Base-by-base conservation (phyloP, 2,329 filamentous ascomycete species). In the Aspergillus sp. region DNA sequence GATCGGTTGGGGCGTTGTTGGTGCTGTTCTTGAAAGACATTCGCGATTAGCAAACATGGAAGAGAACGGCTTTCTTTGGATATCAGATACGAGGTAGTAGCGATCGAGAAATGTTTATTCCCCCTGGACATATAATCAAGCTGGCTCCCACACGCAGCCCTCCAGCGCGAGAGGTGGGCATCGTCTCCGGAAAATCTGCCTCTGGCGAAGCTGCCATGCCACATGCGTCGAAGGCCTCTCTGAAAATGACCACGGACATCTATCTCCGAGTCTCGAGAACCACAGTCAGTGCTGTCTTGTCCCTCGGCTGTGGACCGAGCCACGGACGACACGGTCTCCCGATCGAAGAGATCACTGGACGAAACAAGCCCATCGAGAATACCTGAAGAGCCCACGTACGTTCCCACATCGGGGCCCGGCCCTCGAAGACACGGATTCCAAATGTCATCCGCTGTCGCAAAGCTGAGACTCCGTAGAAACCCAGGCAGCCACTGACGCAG, bases 401-500 rank as follows among this genome's bases (percentile, higher is more conserved):
- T 29, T 29, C 6, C 25, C 9, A 10, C 25, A 11, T 29, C 11
- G 9, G 25, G 11, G 9, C 7, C 25, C 25, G 25, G 25, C 9
- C 25, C 25, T 10, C 25, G 25, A 2, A 29, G 25, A 29, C 9
- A 7, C 2, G 25, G 25, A 29, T 29, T 29, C 25, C 25, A 29
- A 29, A 29, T 29, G 25, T 29, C 25, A 10, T 29, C 25, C 25
- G 25, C 25, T 10, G 25, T 29, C 25, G 9, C 25, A 29, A 29
- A 38, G 16, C 34, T 38, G 14, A 16, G 19, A 42, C 19, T 21
- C 43, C 57, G 58, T 17, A 68, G 23, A 38, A 57, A 67, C 10
- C 56, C 54, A 4, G 65, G 66, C 23, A 71, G 13, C 59, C 64
- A 65, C 29, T 55, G 52, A 41, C 64, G 36, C 3, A 31, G 25